phyloP scores from a whole-genome alignment of 495 filamentous ascomycete genomes.

The Immersiella caudata region DNA sequence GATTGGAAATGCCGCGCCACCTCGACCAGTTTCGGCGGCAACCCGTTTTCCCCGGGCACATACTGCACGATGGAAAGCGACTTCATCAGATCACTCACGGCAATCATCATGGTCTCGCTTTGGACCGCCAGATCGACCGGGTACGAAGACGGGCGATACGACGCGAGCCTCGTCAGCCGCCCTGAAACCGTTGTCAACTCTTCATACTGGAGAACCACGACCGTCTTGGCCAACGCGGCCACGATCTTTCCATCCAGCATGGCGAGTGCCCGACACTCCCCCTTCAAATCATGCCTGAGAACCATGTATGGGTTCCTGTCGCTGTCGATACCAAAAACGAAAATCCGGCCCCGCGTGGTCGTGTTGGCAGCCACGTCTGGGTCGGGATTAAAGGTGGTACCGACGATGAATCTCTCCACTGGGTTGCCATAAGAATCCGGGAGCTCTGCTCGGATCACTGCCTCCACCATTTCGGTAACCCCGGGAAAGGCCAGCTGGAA shows the following conservation, averaged over 20 bases:
- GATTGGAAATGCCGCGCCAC: slow-evolving; percentile 79
- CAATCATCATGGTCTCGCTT: slow-evolving; percentile 62
- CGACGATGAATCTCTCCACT: slow-evolving; percentile 83
- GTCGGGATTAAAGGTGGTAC: slow-evolving; percentile 77
- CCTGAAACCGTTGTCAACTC: slow-evolving; percentile 52
- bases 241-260: slow-evolving; percentile 75
- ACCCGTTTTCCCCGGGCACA: slow-evolving; percentile 38
- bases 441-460: slow-evolving; percentile 79
- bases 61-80: slow-evolving; percentile 78
- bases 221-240: slow-evolving; percentile 83
- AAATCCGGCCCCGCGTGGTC: slow-evolving; percentile 70
- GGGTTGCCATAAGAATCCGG: slow-evolving; percentile 60
- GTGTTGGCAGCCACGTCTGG: slow-evolving; percentile 37
- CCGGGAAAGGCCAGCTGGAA: slow-evolving; percentile 53
- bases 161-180: slow-evolving; percentile 65
- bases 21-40: slow-evolving; percentile 63
- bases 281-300: slow-evolving; percentile 64
- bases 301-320: slow-evolving; percentile 71
- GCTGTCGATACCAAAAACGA: slow-evolving; percentile 80
- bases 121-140: slow-evolving; percentile 80
- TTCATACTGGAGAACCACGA: slow-evolving; percentile 64
- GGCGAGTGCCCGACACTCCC: slow-evolving; percentile 76
- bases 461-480: slow-evolving; percentile 78
- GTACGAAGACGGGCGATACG: slow-evolving; percentile 79
- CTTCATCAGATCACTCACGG: slow-evolving; percentile 93